Base-by-base conservation (phyloP, 352 stramenopile species). In the Aphanomyces euteiches region DNA sequence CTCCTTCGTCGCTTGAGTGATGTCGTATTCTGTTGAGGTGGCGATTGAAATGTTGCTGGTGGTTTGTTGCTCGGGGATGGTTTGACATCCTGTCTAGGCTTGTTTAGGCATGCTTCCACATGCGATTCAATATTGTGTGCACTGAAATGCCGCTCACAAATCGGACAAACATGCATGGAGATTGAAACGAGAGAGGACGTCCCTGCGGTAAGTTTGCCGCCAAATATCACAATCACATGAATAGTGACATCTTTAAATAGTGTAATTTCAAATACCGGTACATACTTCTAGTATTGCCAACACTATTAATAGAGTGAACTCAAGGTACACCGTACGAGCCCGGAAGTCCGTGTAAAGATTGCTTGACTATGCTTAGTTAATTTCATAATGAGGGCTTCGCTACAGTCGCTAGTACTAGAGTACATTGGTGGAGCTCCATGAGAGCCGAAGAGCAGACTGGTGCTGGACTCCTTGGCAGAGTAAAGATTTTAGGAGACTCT, bases 131-230 rank as follows among this genome's bases (percentile, higher is more conserved):
- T 79, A 73, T 91, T 92, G 68, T 91, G 83, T 19, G 73, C 47
- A 50, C 83, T 84, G 67, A 93, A 85, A 72, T 91, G 84, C 10
- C 86, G 82, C 40, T 77, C 88, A 69, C 86, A 93, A 67, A 93
- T 89, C 72, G 86, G 86, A 59, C 86, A 93, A 12, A 41, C 63
- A 34, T 13, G 37, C 7, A 19, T 58, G 15, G 13, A n/a, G 45
- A 2, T 53, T 15, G n/a, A 28, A 8, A 28, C 28, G 2, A 28
- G 28, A 28, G 28, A 28, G 28, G 28, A 28, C 28, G 28, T 28
- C 28, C 28, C 28, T 2, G 28, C 21, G 17, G 17, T 37, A 58
- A 19, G 19, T 37, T 58, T 58, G 50, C 50, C 50, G 50, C 50
- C 7, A 58, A 53, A 53, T 53, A 2, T 28, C 45, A 19, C n/a